These are phyloP conservation scores for Balakata baccata DNA, from an alignment of 345 rosid species.

Conservation along the genomic window DNA sequence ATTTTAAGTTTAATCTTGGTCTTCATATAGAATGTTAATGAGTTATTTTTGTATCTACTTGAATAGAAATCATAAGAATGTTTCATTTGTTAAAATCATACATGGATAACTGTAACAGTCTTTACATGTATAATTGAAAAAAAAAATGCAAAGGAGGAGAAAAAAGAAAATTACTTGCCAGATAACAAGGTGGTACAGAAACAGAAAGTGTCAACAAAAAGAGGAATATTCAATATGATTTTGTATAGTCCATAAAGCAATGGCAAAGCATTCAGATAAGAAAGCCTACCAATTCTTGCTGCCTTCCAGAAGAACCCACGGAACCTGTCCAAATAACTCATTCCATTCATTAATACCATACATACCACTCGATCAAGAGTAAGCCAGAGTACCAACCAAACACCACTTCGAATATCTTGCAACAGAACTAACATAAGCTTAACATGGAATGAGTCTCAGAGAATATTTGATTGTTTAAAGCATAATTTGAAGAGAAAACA, in stretches of 20 bases:
- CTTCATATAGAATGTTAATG: not conserved
- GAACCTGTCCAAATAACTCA: conserved; percentile 48
- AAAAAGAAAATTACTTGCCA: not conserved
- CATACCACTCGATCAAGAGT: not conserved
- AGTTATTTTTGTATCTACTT: not conserved
- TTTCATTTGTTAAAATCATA: not conserved
- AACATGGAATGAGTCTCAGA: not conserved
- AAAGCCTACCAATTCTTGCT: conserved; percentile 83
- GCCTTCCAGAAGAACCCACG: conserved; percentile 98
- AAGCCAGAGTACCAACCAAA: not conserved
- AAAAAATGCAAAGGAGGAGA: not conserved
- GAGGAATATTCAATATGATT: not conserved
- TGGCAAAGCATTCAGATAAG: not conserved
- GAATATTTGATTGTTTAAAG: not conserved
- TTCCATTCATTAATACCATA: conserved; percentile 5
- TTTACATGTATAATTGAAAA: not conserved
- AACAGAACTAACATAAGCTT: not conserved
- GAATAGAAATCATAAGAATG: not conserved
- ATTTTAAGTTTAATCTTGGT: not conserved
- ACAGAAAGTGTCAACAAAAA: not conserved
- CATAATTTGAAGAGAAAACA: not conserved
- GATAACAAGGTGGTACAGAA: not conserved
- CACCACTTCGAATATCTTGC: not conserved
- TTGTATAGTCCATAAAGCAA: not conserved
- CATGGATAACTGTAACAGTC: not conserved